Base-by-base conservation (phyloP, 371 early-diverging fungal genomes). In the Actinomucor elegans region DNA sequence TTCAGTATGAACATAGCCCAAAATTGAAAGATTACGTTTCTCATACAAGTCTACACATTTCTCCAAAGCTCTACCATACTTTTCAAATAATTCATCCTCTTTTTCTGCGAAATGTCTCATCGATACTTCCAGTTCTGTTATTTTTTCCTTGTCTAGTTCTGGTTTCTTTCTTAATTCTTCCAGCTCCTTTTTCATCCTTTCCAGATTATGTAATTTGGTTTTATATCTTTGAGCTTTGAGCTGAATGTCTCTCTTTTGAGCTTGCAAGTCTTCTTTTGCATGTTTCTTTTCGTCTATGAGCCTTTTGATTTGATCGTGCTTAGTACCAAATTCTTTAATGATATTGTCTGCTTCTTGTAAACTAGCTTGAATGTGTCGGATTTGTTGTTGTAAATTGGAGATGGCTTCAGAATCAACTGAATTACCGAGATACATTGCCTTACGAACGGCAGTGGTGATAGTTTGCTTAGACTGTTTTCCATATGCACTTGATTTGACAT, bases 401-500 rank as follows among this genome's bases (percentile, higher is more conserved):
- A 41, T 55, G 5, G 61, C 68, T 23, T 62, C 64, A 20, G 66
- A 65, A 47, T 71, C 64, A 18, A 71, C 65, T 18, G 81, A 57
- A 46, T 72, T 57, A n/a, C 66, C 69, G 35, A 90, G 59, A 7
- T 72, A 52, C 10, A 52, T 44, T 5, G 87, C 69, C 4, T 47
- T 49, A 6, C 42, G 33, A 18, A 82, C 57, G 8, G 51, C 44
- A 3, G 64, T 67, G 4, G 73, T 65, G 5, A 69, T 68, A 1
- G 77, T 75, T 35, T 83, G 76, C 10, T 52, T 43, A 21, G 61
- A 55, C 26, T 51, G 60, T 26, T 36, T 34, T 15, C 80, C 87
- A 54, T 87, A 89, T 10, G 58, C 52, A 7, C 81, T 80, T 0
- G 50, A 53, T 12, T 71, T 73, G 1, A 88, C 64, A 11, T 52